A percentile compares a stretch with the other conserved stretches of the same genome.
Evolutionary conservation across 1,139 yeast species (phyloP).

Genomic region (Yamadazyma trypodendri): DNA sequence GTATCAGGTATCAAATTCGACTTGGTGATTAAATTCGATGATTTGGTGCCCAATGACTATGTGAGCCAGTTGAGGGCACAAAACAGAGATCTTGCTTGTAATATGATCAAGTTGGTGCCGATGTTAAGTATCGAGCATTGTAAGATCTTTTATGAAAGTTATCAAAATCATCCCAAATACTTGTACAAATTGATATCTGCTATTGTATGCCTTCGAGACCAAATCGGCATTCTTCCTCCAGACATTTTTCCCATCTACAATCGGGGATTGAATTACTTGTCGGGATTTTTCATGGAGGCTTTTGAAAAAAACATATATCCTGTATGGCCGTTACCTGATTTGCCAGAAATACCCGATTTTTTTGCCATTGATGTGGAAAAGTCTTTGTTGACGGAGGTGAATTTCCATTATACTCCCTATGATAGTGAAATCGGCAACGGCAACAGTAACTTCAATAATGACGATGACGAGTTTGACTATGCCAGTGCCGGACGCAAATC

Average conservation of each 20-base stretch:
- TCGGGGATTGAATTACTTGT: slow-evolving; percentile 62
- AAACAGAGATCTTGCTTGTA: slow-evolving; percentile 39
- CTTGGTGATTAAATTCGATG: slow-evolving; percentile 68
- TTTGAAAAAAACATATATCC: slow-evolving; percentile 31
- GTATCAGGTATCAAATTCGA: slow-evolving; percentile 46
- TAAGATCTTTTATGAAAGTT: slow-evolving; percentile 31
- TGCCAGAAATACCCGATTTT: slow-evolving; percentile 62
- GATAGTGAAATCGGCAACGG: slow-evolving; percentile 31
- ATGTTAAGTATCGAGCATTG: slow-evolving; percentile 83
- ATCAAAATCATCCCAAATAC: slow-evolving; percentile 36
- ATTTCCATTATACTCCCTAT: slow-evolving; percentile 56
- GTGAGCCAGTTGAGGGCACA: slow-evolving; percentile 32
- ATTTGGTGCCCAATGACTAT: slow-evolving; percentile 47
- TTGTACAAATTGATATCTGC: slow-evolving; percentile 75
- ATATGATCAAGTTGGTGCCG: slow-evolving; percentile 69
- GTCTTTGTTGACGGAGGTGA: slow-evolving; percentile 76
- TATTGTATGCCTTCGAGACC: slow-evolving; percentile 76
- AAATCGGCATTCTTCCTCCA: slow-evolving; percentile 82
- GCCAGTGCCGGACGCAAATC: slow-evolving; percentile 1
- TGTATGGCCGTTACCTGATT: slow-evolving; percentile 79
- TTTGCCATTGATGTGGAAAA: slow-evolving; percentile 74
- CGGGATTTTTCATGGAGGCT: slow-evolving; percentile 54
- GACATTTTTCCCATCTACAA: slow-evolving; percentile 75
- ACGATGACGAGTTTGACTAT: slow-evolving; percentile 11
- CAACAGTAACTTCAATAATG: slow-evolving; percentile 7